Evolutionary conservation across 2,329 filamentous ascomycete species (phyloP).

Genomic region (Cladosporium phlei): DNA sequence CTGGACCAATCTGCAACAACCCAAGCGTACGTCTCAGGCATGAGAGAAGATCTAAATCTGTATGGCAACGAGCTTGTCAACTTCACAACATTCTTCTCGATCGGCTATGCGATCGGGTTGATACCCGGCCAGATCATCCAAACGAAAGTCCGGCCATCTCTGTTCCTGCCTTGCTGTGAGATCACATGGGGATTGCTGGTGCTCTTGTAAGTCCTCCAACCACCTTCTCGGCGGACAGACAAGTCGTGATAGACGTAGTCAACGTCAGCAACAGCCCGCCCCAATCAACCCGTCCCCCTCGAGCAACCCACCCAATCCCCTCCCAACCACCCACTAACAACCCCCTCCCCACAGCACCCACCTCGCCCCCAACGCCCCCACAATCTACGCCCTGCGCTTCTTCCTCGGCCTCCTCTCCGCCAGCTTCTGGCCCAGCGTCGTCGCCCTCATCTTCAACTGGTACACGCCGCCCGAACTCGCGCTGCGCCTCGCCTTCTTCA

Average conservation of each 20-base stretch:
- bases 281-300: no score
- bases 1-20: constrained; percentile 35
- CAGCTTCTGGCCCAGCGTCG: constrained; percentile 22
- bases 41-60: constrained; percentile 1
- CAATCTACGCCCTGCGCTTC: constrained; percentile 5
- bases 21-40: constrained; percentile 36
- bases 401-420: constrained; percentile 1
- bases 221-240: no score
- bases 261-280: no score
- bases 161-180: constrained; percentile 3
- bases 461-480: constrained; percentile 41
- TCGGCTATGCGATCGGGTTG: constrained; percentile 17
- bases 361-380: neutral
- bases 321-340: no score
- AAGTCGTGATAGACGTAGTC: no score
- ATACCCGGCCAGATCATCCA: constrained; percentile 15
- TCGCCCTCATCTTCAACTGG: constrained; percentile 42
- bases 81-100: constrained; percentile 16
- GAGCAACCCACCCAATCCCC: no score
- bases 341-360: neutral
- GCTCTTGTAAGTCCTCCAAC: neutral
- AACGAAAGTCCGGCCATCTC: constrained; percentile 12
- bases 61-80: constrained; percentile 14
- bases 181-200: constrained; percentile 3
- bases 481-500: constrained; percentile 35